These are phyloP conservation scores for Otatea glauca DNA, from an alignment of 176 grass and related monocot genomes.

Conservation along the genomic window DNA sequence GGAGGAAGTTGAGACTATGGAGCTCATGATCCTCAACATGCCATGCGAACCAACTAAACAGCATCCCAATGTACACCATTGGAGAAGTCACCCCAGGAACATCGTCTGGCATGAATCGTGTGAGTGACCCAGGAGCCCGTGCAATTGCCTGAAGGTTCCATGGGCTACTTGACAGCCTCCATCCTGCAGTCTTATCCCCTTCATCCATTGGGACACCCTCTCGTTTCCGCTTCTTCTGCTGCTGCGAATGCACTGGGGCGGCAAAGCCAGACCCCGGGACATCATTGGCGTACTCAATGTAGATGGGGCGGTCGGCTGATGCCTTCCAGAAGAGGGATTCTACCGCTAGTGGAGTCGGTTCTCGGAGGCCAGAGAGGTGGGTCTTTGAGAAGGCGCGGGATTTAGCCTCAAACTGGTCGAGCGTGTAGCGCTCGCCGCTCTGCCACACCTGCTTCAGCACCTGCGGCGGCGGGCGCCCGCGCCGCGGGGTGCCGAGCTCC, in stretches of 20 bases:
- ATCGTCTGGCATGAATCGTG: constrained; percentile 96
- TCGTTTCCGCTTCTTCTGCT: constrained; percentile 43
- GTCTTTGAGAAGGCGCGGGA: constrained; percentile 71
- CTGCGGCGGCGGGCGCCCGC: constrained; percentile 46
- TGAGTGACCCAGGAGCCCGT: constrained; percentile 75
- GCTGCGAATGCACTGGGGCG: constrained; percentile 27
- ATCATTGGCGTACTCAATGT: constrained; percentile 96
- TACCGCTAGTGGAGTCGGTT: constrained; percentile 61
- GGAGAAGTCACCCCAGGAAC: constrained; percentile 91
- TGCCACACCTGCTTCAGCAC: constrained; percentile 94
- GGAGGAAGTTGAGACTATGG: constrained; percentile 93
- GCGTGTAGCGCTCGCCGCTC: constrained; percentile 87
- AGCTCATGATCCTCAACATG: constrained; percentile 98
- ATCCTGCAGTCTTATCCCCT: constrained; percentile 59
- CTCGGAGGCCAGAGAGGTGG: constrained; percentile 64
- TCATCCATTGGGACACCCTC: constrained; percentile 35
- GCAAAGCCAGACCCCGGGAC: constrained; percentile 88
- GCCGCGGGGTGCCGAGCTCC: constrained; percentile 63
- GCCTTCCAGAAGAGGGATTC: constrained; percentile 96
- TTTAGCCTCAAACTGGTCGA: constrained; percentile 89
- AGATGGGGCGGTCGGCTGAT: constrained; percentile 65
- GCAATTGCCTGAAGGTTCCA: constrained; percentile 96
- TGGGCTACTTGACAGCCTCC: constrained; percentile 82
- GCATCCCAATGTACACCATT: constrained; percentile 98
- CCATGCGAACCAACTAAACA: constrained; percentile 99